Evolutionary conservation across 2,329 filamentous ascomycete genomes (phyloP).

Genomic region (Hyphodiscus sp.): DNA sequence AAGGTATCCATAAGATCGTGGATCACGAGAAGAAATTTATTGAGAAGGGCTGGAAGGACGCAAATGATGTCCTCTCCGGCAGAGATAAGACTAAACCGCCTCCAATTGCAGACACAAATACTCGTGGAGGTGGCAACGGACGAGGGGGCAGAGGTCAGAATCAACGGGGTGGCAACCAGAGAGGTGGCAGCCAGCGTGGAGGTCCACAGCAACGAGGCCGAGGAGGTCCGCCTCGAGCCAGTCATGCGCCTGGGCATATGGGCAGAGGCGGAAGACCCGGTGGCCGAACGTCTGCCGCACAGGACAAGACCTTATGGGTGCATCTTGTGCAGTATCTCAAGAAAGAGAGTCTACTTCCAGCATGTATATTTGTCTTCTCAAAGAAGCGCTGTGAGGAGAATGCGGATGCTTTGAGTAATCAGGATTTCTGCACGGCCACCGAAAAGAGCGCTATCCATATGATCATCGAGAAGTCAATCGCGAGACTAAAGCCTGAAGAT

Average conservation of each 20-base stretch:
- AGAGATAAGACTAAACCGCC: constrained; percentile 66
- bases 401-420: constrained; percentile 87
- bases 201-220: constrained; percentile 45
- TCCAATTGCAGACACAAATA: constrained; percentile 31
- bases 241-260: constrained; percentile 71
- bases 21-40: constrained; percentile 87
- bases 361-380: constrained; percentile 97
- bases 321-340: constrained; percentile 87
- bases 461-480: constrained; percentile 92
- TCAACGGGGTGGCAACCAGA: constrained; percentile 43
- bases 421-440: constrained; percentile 86
- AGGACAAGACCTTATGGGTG: constrained; percentile 96
- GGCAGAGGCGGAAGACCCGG: constrained; percentile 79
- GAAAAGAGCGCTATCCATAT: constrained; percentile 98
- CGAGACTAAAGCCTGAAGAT: constrained; percentile 85
- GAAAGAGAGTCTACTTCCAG: constrained; percentile 80
- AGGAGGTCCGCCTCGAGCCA: constrained; percentile 41
- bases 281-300: constrained; percentile 80
- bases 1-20: constrained; percentile 90
- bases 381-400: constrained; percentile 98
- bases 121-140: constrained; percentile 41
- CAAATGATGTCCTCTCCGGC: constrained; percentile 73
- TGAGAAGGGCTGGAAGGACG: constrained; percentile 91
- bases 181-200: constrained; percentile 43
- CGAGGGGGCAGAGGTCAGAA: constrained; percentile 50